A percentile compares a stretch with the other conserved stretches of the same genome.
Evolutionary conservation across 2,329 filamentous ascomycete species (phyloP).

Genomic region (Colletotrichum navitas): DNA sequence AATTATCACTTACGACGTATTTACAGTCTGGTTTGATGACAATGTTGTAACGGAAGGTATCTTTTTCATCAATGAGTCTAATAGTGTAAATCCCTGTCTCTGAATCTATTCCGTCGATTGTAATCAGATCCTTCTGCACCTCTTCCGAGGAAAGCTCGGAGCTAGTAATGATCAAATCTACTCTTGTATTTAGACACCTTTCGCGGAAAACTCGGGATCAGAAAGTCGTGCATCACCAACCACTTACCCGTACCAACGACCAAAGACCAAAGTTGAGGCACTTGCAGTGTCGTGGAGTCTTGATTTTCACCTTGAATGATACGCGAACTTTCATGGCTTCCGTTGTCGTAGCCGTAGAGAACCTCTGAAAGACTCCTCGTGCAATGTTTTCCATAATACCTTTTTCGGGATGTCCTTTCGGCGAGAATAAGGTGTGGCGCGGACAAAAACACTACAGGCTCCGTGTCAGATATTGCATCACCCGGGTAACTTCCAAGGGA

Average conservation of each 20-base stretch:
- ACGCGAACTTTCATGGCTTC: not conserved
- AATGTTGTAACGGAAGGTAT: slow-evolving; percentile 23
- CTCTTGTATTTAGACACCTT: too few relatives aligned
- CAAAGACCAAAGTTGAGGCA: slow-evolving; percentile 14
- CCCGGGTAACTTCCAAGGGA: slow-evolving; percentile 8
- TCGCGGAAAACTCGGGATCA: too few relatives aligned
- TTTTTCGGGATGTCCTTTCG: not conserved
- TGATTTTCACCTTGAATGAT: not conserved
- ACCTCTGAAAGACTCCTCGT: slow-evolving; percentile 16
- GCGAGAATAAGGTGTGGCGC: slow-evolving; percentile 2
- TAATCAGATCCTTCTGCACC: not conserved
- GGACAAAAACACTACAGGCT: slow-evolving; percentile 18
- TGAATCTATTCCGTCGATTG: not conserved
- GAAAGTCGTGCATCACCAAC: too few relatives aligned
- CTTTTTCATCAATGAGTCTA: slow-evolving; percentile 24
- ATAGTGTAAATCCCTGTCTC: slow-evolving; percentile 11
- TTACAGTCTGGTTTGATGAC: slow-evolving; percentile 16
- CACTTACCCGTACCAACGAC: slow-evolving; percentile 11
- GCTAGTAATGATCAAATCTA: slow-evolving; percentile 21
- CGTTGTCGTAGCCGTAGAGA: slow-evolving; percentile 23
- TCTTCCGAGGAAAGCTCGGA: slow-evolving; percentile 2
- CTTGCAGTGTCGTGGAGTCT: not conserved
- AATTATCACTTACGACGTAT: slow-evolving; percentile 5
- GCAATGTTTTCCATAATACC: not conserved
- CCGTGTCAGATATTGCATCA: slow-evolving; percentile 14